Percentiles rank a stretch among this genome's conserved stretches.
Evolutionary conservation across 1,284 basidiomycete species (phyloP).

Genomic region (Cryptococcus amylolentus): DNA sequence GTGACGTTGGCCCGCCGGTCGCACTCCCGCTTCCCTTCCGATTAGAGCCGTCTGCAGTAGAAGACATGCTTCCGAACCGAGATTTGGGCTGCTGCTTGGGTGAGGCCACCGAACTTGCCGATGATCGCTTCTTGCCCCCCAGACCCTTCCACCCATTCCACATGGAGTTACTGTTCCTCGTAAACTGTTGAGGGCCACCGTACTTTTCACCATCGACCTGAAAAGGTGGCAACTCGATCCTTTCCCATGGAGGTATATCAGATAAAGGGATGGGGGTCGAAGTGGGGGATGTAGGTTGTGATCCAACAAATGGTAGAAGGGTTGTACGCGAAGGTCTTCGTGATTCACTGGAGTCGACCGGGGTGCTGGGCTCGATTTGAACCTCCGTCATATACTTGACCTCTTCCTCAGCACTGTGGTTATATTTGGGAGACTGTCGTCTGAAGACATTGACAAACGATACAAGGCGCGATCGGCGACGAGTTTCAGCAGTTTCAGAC

Average conservation of each 20-base stretch:
- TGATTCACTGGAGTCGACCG: too few relatives aligned
- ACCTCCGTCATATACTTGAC: too few relatives aligned
- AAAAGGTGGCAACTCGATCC: conserved; percentile 46
- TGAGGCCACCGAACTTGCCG: conserved; percentile 10
- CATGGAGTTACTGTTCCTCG: conserved; percentile 7
- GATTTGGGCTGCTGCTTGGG: conserved; percentile 1
- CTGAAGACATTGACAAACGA: conserved; percentile 4
- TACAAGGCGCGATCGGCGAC: neutral
- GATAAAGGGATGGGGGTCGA: neutral
- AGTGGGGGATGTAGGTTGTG: neutral
- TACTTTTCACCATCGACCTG: conserved; percentile 46
- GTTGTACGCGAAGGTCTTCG: too few relatives aligned
- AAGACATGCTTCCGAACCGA: conserved; percentile 3
- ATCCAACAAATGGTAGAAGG: neutral
- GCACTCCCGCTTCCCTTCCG: neutral
- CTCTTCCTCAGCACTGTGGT: too few relatives aligned
- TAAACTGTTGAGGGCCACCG: conserved; percentile 23
- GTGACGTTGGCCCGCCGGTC: neutral
- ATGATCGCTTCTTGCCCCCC: conserved; percentile 21
- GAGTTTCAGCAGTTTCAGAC: conserved; percentile 2
- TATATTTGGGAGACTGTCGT: neutral
- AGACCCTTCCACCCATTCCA: conserved; percentile 43
- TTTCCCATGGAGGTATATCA: conserved; percentile 49
- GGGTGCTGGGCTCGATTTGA: too few relatives aligned
- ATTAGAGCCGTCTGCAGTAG: neutral